Evolutionary conservation across 495 filamentous ascomycete species (phyloP), one percentile per base, ranked within the genome.

Genomic region (Cercophora newfieldiana): DNA sequence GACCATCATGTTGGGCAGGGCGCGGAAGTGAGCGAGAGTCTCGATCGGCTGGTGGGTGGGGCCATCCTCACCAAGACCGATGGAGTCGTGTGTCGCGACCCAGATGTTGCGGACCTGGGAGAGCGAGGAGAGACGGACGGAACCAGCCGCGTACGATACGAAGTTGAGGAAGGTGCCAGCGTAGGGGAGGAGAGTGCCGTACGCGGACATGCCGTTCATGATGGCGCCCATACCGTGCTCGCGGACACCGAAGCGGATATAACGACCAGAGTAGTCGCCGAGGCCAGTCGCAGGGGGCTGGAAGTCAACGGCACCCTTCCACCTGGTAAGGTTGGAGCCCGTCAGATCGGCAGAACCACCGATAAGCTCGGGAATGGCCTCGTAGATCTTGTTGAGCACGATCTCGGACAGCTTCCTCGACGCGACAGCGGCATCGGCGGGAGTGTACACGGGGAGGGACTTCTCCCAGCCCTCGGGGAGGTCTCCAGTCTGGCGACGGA

Each of bases 21-120:
- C 96, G 79, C 95, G 95, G 92, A 98, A 98, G 82, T 99, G 95
- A 67, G 95, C 91, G 56, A 99, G 89, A n/a, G 93, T 97, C 87
- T 99, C 95, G 74, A 99, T 96, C 75, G 95, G 95, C 86, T 99
- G 95, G 84, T 99, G 95, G 60, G 95, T 99, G 64, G 95, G 95
- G 63, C 95, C 95, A 75, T 99, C 95, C 83, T 99, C 96, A 80
- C 95, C 95, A 67, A 99, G 91, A 85, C 95, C 95, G 75, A 99
- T 98, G 67, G 94, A 97, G 86, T 99, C 95, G 87, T 99, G 95
- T 71, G 95, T 99, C 66, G 96, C 95, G 75, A 99, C 86, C 87
- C 95, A 96, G 84, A 99, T 94, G 76, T 87, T 86, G 69, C 94
- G 94, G 76, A 92, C 87, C 78, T 93, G 94, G 31, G 93, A 96